Conservation (phyloP, 768 basidiomycete genomes). For the Leccinum rimulosum region DNA sequence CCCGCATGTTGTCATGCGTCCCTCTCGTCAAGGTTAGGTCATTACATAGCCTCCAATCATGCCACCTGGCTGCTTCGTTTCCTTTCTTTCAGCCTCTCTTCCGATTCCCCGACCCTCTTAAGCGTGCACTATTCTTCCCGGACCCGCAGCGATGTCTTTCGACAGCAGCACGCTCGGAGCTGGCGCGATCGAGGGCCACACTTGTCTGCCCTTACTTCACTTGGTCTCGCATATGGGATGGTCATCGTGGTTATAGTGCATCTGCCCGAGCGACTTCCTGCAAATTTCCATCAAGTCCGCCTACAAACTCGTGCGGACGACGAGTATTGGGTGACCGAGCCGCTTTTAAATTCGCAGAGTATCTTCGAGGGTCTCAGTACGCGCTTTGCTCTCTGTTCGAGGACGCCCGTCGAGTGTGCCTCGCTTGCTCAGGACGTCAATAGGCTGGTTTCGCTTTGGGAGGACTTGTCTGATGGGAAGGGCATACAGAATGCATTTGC, state of each 20-base stretch:
- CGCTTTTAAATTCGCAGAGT: constrained; percentile 40
- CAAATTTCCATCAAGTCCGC: constrained; percentile 10
- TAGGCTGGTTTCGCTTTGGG: constrained; percentile 58
- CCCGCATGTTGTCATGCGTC: no score
- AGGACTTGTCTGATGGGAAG: constrained; percentile 39
- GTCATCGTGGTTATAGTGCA: neutral
- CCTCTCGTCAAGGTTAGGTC: no score
- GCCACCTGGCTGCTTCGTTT: neutral
- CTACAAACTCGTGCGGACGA: constrained; percentile 25
- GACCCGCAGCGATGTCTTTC: neutral
- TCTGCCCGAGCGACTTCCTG: neutral
- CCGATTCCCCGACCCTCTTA: constrained; percentile 13
- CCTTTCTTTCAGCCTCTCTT: neutral
- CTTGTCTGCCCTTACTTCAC: neutral
- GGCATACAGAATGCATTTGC: constrained; percentile 41
- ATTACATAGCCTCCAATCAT: neutral
- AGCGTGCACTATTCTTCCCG: neutral
- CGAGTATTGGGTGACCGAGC: constrained; percentile 41
- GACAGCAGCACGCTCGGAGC: neutral
- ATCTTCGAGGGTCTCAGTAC: constrained; percentile 54
- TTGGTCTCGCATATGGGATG: neutral
- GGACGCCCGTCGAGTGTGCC: constrained; percentile 35
- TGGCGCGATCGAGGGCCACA: neutral
- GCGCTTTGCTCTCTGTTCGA: constrained; percentile 50
- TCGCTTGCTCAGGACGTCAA: constrained; percentile 46